Base-by-base conservation (phyloP, 306 rosid genomes). In the Astragalus membranaceus region DNA sequence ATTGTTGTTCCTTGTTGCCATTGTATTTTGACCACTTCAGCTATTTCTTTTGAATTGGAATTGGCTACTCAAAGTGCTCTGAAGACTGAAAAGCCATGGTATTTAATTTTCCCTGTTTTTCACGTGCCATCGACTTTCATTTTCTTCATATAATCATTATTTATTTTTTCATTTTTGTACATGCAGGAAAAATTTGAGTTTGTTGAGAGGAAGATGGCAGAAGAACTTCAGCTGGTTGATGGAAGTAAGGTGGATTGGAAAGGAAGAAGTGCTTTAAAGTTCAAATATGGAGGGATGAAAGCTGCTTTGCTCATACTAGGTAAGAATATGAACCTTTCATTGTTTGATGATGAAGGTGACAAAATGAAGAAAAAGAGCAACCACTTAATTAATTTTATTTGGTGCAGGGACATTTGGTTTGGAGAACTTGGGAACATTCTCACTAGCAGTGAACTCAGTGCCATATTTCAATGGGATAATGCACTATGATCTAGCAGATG, bases 181-280 rank as follows among this genome's bases (percentile, higher is more conserved):
- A 47, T 71, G 89, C 67, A 89, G 92, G 85, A 86, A 70, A 89
- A 82, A 43, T 5, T 58, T 10, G 89, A 80, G 72, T 32, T 46
- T 65, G 69, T 6, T 5, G 68, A 39, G 36, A 64, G 17, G n/a
- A 49, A 57, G 64, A 4, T n/a, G 48, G 76, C 54, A 81, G 36
- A 29, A 57, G 86, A 80, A 39, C 9, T 77, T 58, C 43, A 48
- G 42, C 33, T 81, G 2, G 87, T 87, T 72, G 89, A 87, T 66
- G 96, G 85, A 56, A 90, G 57, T 57, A 75, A 94, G 80, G 89
- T 88, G 74, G 98, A 94, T 62, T 94, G 98, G 98, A 90, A 87
- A 80, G 97, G 97, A 87, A 94, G 92, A 69, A 30, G 62, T 13
- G 98, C 92, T 74, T 46, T 80, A 39, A 90, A 79, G 52, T 11